Evolutionary conservation across 192 early-diverging fungal species (phyloP), one percentile per base, ranked within the genome.

Genomic region (Dimargaris verticillata): DNA sequence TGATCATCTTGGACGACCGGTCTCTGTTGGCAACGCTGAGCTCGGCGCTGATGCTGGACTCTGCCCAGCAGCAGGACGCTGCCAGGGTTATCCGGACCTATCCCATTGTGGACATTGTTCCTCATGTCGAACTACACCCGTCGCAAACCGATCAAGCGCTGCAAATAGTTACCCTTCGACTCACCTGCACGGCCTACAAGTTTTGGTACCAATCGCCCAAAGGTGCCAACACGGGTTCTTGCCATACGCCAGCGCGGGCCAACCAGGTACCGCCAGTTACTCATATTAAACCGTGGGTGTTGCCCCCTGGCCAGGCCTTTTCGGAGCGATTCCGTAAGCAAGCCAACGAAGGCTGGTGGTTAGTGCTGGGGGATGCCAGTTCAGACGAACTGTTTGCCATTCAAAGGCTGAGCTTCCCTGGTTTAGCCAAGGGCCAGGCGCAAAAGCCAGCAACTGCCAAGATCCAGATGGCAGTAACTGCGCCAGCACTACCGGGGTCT

Each of bases 331-430:
- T 96, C 65, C 87, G 92, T 18, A 95, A 96, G 65, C 72, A 80
- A 9, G 92, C 96, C 67, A 87, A 84, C 68, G 93, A 99, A 65
- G 85, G 88, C 0, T 99, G 91, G 90, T 99, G 88, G 88, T 62
- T 89, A 5, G 75, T 94, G 10, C 69, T 96, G 10, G 92, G 84
- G 0, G 79, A 92, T 52, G 70, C 28, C 3, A 66, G 62, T 44
- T 50, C 61, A 3, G 78, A 88, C 47, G 85, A 87, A 52, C 63
- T 97, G 51, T 48, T 94, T 52, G 88, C 84, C 3, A 51, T 95
- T 59, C 93, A 89, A 75, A 74, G 92, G 18, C 69, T 89, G 11
- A 77, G 82, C 42, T 83, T 83, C 76, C 72, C 81, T 14, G 83
- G 66, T 52, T 75, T 68, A 26, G 70, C 68, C 10, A 71, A 38